Evolutionary conservation across 768 basidiomycete genomes (phyloP).

Genomic region (Chlorophyllum brunneum): DNA sequence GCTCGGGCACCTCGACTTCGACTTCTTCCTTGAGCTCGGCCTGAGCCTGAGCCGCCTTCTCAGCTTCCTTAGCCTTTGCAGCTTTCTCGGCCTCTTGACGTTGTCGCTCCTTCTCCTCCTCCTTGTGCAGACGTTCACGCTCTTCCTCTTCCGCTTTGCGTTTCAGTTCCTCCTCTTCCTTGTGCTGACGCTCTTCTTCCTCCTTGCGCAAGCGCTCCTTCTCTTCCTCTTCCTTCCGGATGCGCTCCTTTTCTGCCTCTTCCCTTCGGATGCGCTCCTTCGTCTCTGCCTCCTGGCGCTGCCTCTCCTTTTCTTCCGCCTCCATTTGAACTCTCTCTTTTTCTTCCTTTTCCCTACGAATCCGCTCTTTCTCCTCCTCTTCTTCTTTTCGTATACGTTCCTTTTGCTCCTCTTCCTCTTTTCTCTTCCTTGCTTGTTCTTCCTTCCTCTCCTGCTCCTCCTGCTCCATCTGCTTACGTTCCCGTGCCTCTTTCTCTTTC

Average conservation of each 20-base stretch:
- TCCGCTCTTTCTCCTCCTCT: constrained; percentile 28
- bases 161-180: constrained; percentile 31
- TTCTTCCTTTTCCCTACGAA: constrained; percentile 50
- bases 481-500: constrained; percentile 35
- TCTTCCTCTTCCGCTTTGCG: constrained; percentile 28
- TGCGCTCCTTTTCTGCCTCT: constrained; percentile 28
- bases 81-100: constrained; percentile 43
- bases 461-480: constrained; percentile 18
- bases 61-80: constrained; percentile 28
- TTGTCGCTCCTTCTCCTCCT: constrained; percentile 25
- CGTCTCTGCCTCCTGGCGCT: constrained; percentile 43
- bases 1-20: constrained; percentile 45
- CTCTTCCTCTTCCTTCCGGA: constrained; percentile 23
- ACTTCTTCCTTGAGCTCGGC: constrained; percentile 32
- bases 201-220: constrained; percentile 28
- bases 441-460: constrained; percentile 29
- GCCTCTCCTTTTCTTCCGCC: constrained; percentile 28
- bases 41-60: constrained; percentile 20
- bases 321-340: constrained; percentile 23
- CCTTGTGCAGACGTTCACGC: constrained; percentile 14
- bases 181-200: constrained; percentile 31
- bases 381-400: constrained; percentile 42
- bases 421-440: constrained; percentile 31
- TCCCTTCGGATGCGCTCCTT: constrained; percentile 28
- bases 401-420: constrained; percentile 38